Percentiles rank a stretch among this genome's conserved stretches.
These are phyloP conservation scores for Lachancea meyersii DNA, from an alignment of 805 yeast genomes.

Conservation along the genomic window DNA sequence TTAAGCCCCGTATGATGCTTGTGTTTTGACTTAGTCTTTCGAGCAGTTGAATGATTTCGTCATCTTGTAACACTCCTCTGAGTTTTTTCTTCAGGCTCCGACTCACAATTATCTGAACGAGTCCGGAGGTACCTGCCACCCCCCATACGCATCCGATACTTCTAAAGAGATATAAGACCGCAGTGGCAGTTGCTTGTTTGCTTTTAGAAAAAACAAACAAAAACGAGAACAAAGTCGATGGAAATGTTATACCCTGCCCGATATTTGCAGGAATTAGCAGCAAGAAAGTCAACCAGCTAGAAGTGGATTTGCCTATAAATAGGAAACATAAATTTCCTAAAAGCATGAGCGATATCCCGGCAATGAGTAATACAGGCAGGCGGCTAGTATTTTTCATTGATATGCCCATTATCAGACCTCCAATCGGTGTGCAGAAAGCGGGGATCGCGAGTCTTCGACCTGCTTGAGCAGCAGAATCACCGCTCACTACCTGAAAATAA, in stretches of 20 bases:
- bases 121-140: slow-evolving; percentile 25
- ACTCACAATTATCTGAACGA: slow-evolving; percentile 13
- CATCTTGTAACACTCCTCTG: slow-evolving; percentile 10
- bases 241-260: slow-evolving; percentile 38
- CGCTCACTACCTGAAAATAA: slow-evolving; percentile 38
- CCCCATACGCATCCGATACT: slow-evolving; percentile 41
- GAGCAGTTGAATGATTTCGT: slow-evolving; percentile 10
- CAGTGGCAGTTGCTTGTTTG: slow-evolving; percentile 37
- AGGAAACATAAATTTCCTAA: slow-evolving; percentile 34
- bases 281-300: slow-evolving; percentile 27
- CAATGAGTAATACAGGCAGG: slow-evolving; percentile 27
- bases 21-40: slow-evolving; percentile 13
- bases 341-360: slow-evolving; percentile 34
- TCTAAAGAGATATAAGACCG: slow-evolving; percentile 35
- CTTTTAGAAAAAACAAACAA: slow-evolving; percentile 30
- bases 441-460: slow-evolving; percentile 40
- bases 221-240: slow-evolving; percentile 35
- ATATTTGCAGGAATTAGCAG: slow-evolving; percentile 34
- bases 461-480: slow-evolving; percentile 37
- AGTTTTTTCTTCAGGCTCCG: slow-evolving; percentile 6
- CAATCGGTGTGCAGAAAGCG: slow-evolving; percentile 39
- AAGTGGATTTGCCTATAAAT: slow-evolving; percentile 19
- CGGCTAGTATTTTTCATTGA: slow-evolving; percentile 33
- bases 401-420: slow-evolving; percentile 37
- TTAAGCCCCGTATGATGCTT: slow-evolving; percentile 11